phyloP scores from a whole-genome alignment of 73 alveolate genomes.

The Paramecium pentaurelia region DNA sequence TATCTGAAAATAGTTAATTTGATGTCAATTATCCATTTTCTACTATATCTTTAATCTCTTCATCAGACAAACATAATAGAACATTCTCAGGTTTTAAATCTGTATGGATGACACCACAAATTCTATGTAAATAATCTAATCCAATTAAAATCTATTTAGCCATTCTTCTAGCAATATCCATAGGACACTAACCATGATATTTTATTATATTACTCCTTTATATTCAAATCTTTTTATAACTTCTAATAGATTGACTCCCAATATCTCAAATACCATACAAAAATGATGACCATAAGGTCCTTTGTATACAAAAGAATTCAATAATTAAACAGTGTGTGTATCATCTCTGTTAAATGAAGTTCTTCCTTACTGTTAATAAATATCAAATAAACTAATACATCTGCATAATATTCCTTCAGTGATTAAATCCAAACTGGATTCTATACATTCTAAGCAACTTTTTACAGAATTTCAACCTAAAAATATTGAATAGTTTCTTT shows the following conservation, averaged over 20 bases:
- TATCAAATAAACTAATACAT: not conserved
- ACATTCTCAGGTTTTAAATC: conserved; percentile 98
- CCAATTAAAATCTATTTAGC: conserved; percentile 96
- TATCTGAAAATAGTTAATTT: conserved; percentile 50
- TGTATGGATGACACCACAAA: conserved; percentile 95
- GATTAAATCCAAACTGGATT: conserved; percentile 62
- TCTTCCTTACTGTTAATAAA: conserved; percentile 15
- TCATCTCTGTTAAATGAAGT: conserved; percentile 50
- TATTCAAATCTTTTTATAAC: conserved; percentile 84
- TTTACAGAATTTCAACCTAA: conserved; percentile 68
- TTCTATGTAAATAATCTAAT: conserved; percentile 93
- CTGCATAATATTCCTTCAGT: conserved; percentile 37
- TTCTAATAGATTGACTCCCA: conserved; percentile 97
- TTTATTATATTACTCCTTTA: conserved; percentile 63
- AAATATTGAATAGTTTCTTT: conserved; percentile 68
- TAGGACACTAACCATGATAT: conserved; percentile 31
- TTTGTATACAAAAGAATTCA: conserved; percentile 60
- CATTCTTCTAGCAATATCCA: conserved; percentile 70
- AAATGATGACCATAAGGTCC: conserved; percentile 77
- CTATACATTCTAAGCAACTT: conserved; percentile 83
- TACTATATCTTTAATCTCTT: conserved; percentile 74
- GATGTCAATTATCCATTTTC: conserved; percentile 62
- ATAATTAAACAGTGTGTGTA: conserved; percentile 63
- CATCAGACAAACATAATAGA: conserved; percentile 80
- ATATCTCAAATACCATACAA: conserved; percentile 98